Evolutionary conservation across 495 filamentous ascomycete species (phyloP), one percentile per base, ranked within the genome.

Genomic region (Penicillium coffeae): DNA sequence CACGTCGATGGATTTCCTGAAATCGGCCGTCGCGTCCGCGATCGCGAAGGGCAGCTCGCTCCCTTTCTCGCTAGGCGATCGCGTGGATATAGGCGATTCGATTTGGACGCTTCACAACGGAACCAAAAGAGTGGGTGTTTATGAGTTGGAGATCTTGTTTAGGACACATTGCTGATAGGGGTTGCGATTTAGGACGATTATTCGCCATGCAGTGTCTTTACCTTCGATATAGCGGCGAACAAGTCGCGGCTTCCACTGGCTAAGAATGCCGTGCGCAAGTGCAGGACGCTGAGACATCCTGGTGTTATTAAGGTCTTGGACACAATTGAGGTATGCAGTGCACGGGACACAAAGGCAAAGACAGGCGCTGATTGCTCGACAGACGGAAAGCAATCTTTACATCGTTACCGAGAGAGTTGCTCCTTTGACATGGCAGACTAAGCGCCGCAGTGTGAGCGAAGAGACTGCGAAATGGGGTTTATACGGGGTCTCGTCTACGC

Each of bases 381-480:
- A 94, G 88, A 94, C 90, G 58, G 94, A 98, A 41, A 75, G 84
- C 9, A 89, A 89, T 63, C 87, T 98, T 22, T 95, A 97, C 66
- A 91, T 98, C 58, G 89, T 92, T 33, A 97, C 93, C 10, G 93
- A 98, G 69, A 81, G 90, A 43, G 70, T 97, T 8, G 81, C 78
- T 9, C 93, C 94, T 0, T 74, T 98, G 18, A 77, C 80, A 38
- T 96, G 91, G 91, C 81, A 90, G 57, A 82, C 89, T 34, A 88
- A 85, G 64, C 77, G 90, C 55, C 90, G 87, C 71, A 88, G 84
- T 55, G 58, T 97, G 48, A 89, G 80, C 42, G 79, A 85, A 18
- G 94, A 97, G 68, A 96, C 90, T 1, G 78, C 89, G 5, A 97
- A 96, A 80, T 97, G 93, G 93, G 93, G 93, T 0, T 69, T 97